Evolutionary conservation across 2,329 filamentous ascomycete species (phyloP), one percentile per base, ranked within the genome.

Genomic region (Pezicula neosporulosa): DNA sequence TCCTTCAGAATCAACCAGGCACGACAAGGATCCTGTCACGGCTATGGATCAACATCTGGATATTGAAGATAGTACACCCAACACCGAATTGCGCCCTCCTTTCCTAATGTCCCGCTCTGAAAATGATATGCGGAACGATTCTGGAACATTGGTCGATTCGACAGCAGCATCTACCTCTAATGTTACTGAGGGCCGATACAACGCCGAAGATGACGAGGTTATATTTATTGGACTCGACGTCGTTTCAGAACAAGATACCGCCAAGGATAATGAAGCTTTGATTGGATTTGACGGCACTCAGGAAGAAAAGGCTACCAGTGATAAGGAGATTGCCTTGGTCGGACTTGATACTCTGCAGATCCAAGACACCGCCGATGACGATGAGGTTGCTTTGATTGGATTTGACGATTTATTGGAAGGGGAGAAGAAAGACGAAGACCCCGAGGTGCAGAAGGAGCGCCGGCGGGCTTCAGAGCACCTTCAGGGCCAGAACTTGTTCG

Each of bases 401-500:
- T 42, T 24, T 21, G n/a, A 13, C 39, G 18, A 18, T 13, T 4
- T 3, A 42, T 13, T 21, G 8, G 16, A 15, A 42, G 39, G 24
- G 16, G 24, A 19, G 16, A 21, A 16, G 39, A 19, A 18, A 7
- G 4, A 16, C 16, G 6, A 6, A 16, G 21, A 18, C 16, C 5
- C 9, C 16, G 5, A 21, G 6, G 12, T 42, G 16, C 8, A 19
- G 16, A 19, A 21, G 5, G 18, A 19, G 24, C 24, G 18, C 6
- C 16, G 18, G 16, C 21, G 24, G 2, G 43, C 57, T 13, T 50
- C 47, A 3, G 50, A 50, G 35, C 33, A 44, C 13, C 42, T 44
- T 16, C 4, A 30, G 27, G 42, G 42, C 19, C 27, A n/a, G 7
- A 44, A 44, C 9, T 15, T 4, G n/a, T 28, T 55, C 15, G 44